A percentile compares a stretch with the other conserved stretches of the same genome.
phyloP scores from a whole-genome alignment of 768 basidiomycete genomes.

The Lentinus tigrinus region DNA sequence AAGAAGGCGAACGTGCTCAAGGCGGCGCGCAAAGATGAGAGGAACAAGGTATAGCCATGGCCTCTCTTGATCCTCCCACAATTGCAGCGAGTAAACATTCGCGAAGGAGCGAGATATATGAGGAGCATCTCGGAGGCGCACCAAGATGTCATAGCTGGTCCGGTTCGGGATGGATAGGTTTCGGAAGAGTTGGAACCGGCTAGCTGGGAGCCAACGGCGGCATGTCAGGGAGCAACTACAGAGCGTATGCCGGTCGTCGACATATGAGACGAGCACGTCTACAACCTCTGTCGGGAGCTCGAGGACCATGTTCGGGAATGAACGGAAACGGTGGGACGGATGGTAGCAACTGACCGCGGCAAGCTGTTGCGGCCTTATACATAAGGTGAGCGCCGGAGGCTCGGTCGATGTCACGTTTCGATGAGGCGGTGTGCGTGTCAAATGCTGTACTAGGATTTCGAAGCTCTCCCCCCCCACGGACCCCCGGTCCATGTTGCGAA shows the following conservation, averaged over 20 bases:
- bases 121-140: not conserved
- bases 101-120: not conserved
- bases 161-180: not conserved
- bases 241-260: constrained; percentile 12
- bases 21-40: not conserved
- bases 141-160: constrained; percentile 1
- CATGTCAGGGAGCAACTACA: constrained; percentile 11
- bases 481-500: not conserved
- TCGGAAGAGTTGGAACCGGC: constrained; percentile 11
- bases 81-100: constrained; percentile 2
- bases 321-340: not conserved
- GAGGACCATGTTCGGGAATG: not conserved
- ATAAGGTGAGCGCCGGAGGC: not conserved
- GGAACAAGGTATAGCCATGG: constrained; percentile 14
- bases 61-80: constrained; percentile 3
- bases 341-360: not conserved
- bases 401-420: not conserved
- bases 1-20: not conserved
- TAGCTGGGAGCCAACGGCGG: constrained; percentile 7
- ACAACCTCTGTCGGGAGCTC: not conserved
- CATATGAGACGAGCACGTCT: not conserved
- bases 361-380: not conserved
- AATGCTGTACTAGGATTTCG: constrained; percentile 1
- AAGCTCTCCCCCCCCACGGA: not conserved
- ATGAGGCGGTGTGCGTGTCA: not conserved